Conservation (phyloP, 2,329 filamentous ascomycete genomes). For the Graphilbum sp. region DNA sequence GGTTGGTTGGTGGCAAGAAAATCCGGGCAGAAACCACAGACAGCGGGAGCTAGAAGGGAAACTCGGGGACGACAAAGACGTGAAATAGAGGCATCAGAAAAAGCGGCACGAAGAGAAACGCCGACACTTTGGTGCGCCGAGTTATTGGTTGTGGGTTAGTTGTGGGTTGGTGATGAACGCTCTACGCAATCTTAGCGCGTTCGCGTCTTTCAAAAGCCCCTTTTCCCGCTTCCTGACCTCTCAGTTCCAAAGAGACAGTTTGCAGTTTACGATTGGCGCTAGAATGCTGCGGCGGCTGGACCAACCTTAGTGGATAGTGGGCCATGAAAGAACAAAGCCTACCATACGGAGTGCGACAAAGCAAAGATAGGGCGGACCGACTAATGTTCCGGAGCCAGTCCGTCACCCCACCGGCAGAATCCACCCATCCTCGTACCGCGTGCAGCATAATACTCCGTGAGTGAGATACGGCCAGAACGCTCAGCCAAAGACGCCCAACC, state of each 20-base stretch:
- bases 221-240: conserved; percentile 4
- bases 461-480: too few species aligned
- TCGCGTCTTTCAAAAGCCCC: conserved; percentile 3
- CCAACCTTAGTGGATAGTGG: too few species aligned
- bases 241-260: conserved; percentile 7
- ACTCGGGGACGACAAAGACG: background rate
- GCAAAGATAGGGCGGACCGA: too few species aligned
- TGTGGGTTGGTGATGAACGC: background rate
- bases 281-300: background rate
- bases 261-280: conserved; percentile 8
- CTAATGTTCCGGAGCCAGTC: too few species aligned
- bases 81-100: background rate
- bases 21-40: background rate
- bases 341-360: too few species aligned
- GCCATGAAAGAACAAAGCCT: too few species aligned
- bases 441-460: too few species aligned
- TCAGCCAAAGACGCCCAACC: too few species aligned
- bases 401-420: too few species aligned
- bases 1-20: background rate
- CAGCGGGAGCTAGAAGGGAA: background rate
- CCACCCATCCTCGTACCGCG: too few species aligned
- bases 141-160: background rate
- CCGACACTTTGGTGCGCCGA: too few species aligned
- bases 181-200: background rate
- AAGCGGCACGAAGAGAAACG: too few species aligned